Conservation (phyloP, 2,329 filamentous ascomycete genomes). For the Botrytis tulipae region DNA sequence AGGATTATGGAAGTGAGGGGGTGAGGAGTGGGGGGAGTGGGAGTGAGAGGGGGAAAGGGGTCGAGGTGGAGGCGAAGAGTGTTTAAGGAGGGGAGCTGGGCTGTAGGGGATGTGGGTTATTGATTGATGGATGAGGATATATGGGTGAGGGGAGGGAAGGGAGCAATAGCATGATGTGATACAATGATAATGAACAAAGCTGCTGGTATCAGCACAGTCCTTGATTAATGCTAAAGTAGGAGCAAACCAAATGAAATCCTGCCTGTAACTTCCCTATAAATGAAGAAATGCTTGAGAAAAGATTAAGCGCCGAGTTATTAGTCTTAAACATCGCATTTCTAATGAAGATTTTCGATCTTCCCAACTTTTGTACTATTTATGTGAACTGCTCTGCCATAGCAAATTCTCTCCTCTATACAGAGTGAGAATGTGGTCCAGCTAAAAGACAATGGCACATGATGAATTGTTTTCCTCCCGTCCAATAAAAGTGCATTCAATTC, state of each 20-base stretch:
- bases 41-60: neutral
- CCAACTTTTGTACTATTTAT: neutral
- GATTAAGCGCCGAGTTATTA: neutral
- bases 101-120: neutral
- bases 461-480: neutral
- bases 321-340: neutral
- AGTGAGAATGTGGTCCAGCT: too few relatives aligned
- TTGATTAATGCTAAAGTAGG: neutral
- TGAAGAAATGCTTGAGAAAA: neutral
- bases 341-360: neutral
- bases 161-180: neutral
- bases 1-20: neutral
- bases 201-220: neutral
- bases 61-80: neutral
- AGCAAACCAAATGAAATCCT: neutral
- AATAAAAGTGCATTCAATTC: neutral
- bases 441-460: neutral
- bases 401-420: neutral
- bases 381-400: neutral
- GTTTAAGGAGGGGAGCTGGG: neutral
- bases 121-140: neutral
- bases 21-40: neutral
- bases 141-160: neutral
- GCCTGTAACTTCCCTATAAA: neutral
- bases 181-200: neutral